These are phyloP conservation scores for Teratosphaeria viscida DNA, from an alignment of 2,329 filamentous ascomycete genomes.

Conservation along the genomic window DNA sequence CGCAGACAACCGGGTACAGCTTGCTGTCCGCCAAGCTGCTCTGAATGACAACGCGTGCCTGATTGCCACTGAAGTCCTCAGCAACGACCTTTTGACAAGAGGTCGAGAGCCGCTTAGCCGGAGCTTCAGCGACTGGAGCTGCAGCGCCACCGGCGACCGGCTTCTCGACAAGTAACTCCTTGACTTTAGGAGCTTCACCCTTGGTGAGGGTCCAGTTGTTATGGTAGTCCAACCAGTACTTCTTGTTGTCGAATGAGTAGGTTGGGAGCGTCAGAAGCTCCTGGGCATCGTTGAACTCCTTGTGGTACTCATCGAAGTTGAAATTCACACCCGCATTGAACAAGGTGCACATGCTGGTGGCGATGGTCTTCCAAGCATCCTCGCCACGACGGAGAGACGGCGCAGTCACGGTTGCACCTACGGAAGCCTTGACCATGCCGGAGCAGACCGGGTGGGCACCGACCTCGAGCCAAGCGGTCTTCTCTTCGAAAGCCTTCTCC, in stretches of 20 bases:
- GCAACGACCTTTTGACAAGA: conserved; percentile 54
- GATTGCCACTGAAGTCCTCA: conserved; percentile 52
- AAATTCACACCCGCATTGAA: conserved; percentile 53
- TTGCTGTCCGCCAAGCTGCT: conserved; percentile 56
- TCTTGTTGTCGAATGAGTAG: conserved; percentile 61
- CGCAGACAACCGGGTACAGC: conserved; percentile 50
- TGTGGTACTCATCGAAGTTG: conserved; percentile 62
- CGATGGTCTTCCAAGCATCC: conserved; percentile 53
- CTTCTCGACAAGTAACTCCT: conserved; percentile 29
- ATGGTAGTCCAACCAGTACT: conserved; percentile 61
- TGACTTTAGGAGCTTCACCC: conserved; percentile 42
- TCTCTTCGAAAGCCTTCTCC: conserved; percentile 50
- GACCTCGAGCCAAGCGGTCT: conserved; percentile 61
- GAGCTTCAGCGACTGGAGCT: conserved; percentile 32
- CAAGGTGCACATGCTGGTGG: conserved; percentile 47
- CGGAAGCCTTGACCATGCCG: conserved; percentile 56
- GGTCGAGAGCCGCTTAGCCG: conserved; percentile 47
- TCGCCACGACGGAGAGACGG: conserved; percentile 54
- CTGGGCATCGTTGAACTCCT: conserved; percentile 48
- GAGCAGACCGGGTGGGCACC: conserved; percentile 64
- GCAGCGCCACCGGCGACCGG: conserved; percentile 22
- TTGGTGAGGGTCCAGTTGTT: conserved; percentile 66
- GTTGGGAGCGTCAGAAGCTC: conserved; percentile 54
- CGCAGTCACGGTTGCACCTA: conserved; percentile 46
- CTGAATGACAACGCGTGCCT: conserved; percentile 51